Conservation (phyloP, 108 stramenopile species). For the Cyclotella cryptica region DNA sequence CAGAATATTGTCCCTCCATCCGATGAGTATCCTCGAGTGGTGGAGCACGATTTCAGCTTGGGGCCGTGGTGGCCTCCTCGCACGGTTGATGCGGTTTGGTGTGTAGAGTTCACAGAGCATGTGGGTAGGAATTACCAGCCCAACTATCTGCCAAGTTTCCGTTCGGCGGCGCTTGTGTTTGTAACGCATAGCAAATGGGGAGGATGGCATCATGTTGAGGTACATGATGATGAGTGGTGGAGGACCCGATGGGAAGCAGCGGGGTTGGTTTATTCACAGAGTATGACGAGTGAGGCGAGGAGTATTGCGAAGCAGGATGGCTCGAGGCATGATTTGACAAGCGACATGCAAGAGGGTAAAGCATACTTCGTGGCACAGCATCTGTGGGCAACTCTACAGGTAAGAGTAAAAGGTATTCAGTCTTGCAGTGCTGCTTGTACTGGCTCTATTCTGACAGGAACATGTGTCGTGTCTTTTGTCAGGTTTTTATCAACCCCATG, state of each 20-base stretch:
- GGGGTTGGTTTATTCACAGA: constrained; percentile 62
- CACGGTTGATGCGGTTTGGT: constrained; percentile 83
- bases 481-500: constrained; percentile 64
- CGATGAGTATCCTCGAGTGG: constrained; percentile 26
- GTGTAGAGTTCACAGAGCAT: no score
- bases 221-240: constrained; percentile 74
- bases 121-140: no score
- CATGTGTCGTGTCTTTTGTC: background rate
- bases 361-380: constrained; percentile 55
- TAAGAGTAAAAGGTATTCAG: background rate
- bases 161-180: constrained; percentile 84
- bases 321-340: no score
- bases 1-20: constrained; percentile 62
- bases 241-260: no score
- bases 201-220: no score
- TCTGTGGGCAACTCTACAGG: constrained; percentile 46
- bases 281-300: constrained; percentile 52
- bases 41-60: no score
- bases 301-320: constrained; percentile 43
- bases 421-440: background rate
- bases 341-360: constrained; percentile 22
- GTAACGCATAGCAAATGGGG: no score
- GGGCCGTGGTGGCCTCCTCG: constrained; percentile 90
- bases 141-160: constrained; percentile 82
- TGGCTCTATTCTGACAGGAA: background rate